A percentile compares a stretch with the other conserved stretches of the same genome.
These are phyloP conservation scores for Globisporangium radiosum DNA, from an alignment of 352 stramenopile species.

Conservation along the genomic window DNA sequence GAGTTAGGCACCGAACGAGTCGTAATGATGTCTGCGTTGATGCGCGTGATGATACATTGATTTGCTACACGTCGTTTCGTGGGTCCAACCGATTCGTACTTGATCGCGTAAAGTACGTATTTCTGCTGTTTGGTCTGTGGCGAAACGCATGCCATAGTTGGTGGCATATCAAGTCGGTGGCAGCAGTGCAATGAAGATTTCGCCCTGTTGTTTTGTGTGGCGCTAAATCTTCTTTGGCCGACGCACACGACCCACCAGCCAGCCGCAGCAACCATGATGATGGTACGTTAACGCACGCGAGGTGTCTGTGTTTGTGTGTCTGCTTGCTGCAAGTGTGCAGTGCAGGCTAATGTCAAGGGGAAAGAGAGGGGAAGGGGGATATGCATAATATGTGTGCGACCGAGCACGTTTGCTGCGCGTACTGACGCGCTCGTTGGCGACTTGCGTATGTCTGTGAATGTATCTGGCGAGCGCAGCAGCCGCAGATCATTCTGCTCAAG, in stretches of 20 bases:
- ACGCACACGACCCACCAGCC: background rate
- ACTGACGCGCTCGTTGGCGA: background rate
- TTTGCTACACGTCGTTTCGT: no score
- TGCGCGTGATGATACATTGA: no score
- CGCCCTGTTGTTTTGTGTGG: background rate
- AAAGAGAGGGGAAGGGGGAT: background rate
- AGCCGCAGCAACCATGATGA: conserved; percentile 36
- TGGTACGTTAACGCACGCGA: conserved; percentile 21
- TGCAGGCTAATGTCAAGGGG: no score
- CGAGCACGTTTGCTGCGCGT: background rate
- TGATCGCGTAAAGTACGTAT: background rate
- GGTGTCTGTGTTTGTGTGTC: background rate
- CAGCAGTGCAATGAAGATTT: conserved; percentile 10
- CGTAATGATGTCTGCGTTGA: no score
- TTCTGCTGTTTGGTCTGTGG: no score
- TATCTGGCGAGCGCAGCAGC: conserved; percentile 51
- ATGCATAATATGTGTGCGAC: background rate
- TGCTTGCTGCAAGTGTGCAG: background rate
- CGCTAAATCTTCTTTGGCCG: conserved; percentile 12
- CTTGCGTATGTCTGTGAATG: no score
- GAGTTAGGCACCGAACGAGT: no score
- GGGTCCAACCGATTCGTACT: background rate
- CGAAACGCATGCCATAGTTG: background rate
- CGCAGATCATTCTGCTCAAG: conserved; percentile 97
- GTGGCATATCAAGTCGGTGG: conserved; percentile 1